Evolutionary conservation across 208 protist genomes (phyloP), one percentile per base, ranked within the genome.

Genomic region (Leishmania tarentolae): DNA sequence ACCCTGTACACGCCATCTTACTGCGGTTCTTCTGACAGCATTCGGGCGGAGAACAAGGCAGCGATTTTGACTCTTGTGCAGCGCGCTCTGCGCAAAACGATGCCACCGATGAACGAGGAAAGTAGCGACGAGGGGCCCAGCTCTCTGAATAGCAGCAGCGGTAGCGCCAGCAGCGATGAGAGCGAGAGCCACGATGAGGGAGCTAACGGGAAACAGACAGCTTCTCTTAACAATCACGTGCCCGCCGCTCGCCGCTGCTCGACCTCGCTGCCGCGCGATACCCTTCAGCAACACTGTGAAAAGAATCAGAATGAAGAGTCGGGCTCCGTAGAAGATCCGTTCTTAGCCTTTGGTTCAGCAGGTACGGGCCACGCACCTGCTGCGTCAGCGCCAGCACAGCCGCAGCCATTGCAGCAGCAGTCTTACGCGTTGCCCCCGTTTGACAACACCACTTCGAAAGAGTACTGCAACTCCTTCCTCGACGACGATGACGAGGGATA

Each of bases 1-100:
- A 86, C 57, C 53, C 61, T 24, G 6, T 97, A 96, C 85, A 78
- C 53, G 7, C 84, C 92, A 28, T 83, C 85, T 42, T 91, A 81
- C 84, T 37, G 79, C 52, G 76, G 86, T 46, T 40, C 76, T 47
- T 50, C 78, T 46, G 84, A 88, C 59, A 85, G 79, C 17, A 75
- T 88, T 46, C 80, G 78, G 6, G 50, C 53, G n/a, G 88, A 97
- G 80, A 95, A 93, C 77, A 95, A 93, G 82, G 66, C 81, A 47
- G 80, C 79, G 37, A 86, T 93, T n/a, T 79, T 95, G 37, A 47
- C 72, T 35, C 82, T 95, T 52, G 86, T 94, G 52, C 52, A 56
- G 65, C 76, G 73, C 37, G 85, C 87, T 21, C 70, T 88, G 76
- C 61, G 90, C 52, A 46, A 86, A 28, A 78, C 83, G 37, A 86